Base-by-base conservation (phyloP, 495 filamentous ascomycete genomes). In the Aspergillus heteromorphus region DNA sequence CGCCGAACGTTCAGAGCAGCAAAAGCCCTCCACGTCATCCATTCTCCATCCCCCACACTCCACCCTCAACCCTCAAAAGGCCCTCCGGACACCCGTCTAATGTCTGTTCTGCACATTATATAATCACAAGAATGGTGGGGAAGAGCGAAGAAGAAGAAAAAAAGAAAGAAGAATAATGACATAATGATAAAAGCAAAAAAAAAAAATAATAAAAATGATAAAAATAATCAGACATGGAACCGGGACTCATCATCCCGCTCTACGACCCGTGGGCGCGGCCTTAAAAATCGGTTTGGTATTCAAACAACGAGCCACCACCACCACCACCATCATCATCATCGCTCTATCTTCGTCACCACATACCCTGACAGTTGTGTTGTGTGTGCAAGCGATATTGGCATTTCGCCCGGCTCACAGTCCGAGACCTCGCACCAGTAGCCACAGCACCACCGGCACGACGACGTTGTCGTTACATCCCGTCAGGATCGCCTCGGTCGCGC, bases 391-490 rank as follows among this genome's bases (percentile, higher is more conserved):
- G 13, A 47, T 14, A 27, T 55, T 7, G 16, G 17, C 29, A 53
- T 27, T 43, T 40, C 51, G 47, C 62, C 50, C 38, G 51, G 23
- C 56, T 73, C 77, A 93, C 52, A 95, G 68, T 34, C 81, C 80
- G 60, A 95, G 70, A 5, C 86, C 86, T 62, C 90, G 85, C 54
- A 96, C 91, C 58, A 93, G 79, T 61, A 89, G 76, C 93, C 93
- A 99, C 48, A 97, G 70, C 51, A 95, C 86, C 38, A 97, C 82
- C n/a, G 95, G 95, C 57, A 97, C 93, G 51, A 97, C 82, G 21
- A 99, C 92, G 76, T 99, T 99, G 74, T 99, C 93, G 77, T 99
- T 99, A 48, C 91, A 93, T 10, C 93, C 95, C 42, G 95, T 97
- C 51, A 97, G 73, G 53, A 97, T 91, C 17, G 93, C 92, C 74